These are phyloP conservation scores for Thalia dealbata DNA, from an alignment of 176 grass and related monocot genomes.

Conservation along the genomic window DNA sequence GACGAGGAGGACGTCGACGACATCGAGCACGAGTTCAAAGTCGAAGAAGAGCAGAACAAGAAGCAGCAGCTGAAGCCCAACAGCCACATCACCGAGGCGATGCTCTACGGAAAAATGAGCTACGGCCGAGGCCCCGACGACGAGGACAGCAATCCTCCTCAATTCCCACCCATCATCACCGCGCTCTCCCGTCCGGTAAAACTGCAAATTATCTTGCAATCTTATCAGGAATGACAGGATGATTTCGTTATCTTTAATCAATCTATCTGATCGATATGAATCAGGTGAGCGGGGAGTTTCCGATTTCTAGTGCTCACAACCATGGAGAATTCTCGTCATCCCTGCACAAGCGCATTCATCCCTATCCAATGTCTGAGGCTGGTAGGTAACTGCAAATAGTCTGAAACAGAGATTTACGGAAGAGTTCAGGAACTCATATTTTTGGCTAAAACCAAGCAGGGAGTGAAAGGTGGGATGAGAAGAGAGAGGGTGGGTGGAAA, in stretches of 20 bases:
- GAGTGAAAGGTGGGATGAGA: constrained; percentile 77
- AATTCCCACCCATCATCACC: constrained; percentile 85
- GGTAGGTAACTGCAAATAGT: constrained; percentile 28
- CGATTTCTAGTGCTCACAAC: constrained; percentile 35
- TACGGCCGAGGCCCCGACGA: constrained; percentile 49
- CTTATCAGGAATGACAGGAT: too few relatives aligned
- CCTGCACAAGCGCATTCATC: constrained; percentile 91
- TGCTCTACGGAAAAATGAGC: constrained; percentile 20
- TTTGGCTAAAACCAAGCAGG: constrained; percentile 27
- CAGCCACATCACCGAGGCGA: constrained; percentile 52
- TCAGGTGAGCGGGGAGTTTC: constrained; percentile 84
- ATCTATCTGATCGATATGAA: neutral
- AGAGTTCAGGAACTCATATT: neutral
- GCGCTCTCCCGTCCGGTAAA: constrained; percentile 63
- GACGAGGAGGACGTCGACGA: constrained; percentile 15
- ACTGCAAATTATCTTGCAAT: neutral
- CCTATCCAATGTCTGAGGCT: constrained; percentile 80
- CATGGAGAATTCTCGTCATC: constrained; percentile 56
- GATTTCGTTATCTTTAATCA: too few relatives aligned
- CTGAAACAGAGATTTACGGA: neutral
- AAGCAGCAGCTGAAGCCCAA: constrained; percentile 32
- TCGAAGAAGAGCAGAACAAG: constrained; percentile 12
- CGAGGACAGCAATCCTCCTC: constrained; percentile 41
- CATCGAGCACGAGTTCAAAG: constrained; percentile 17
- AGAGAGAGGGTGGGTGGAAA: constrained; percentile 85